Evolutionary conservation across 176 grass and related monocot genomes (phyloP), one percentile per base, ranked within the genome.

Genomic region (Paspalum vaginatum): DNA sequence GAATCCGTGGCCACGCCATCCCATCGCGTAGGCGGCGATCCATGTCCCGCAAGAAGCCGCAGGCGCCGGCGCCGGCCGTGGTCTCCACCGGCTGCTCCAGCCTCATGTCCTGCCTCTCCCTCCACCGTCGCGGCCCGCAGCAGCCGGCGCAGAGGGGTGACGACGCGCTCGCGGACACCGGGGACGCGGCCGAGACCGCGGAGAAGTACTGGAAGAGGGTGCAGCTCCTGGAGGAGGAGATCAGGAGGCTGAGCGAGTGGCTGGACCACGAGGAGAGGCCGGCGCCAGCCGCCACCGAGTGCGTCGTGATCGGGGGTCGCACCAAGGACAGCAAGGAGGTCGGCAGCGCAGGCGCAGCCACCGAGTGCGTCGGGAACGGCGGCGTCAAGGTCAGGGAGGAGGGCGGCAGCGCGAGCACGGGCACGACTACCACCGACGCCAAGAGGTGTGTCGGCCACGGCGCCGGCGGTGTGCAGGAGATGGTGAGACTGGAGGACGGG

Each of bases 141-240:
- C 74, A 69, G 55, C 22, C 71, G 67, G 25, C 17, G 55, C 7
- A 43, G 11, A 74, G n/a, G 9, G 9, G 14, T 51, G 21, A 9
- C 47, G n/a, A 6, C 10, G 25, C 43, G 14, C 13, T 6, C 37
- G 39, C 39, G 20, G 6, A 47, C 48, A 27, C 32, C 45, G 39
- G 39, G 25, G 70, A 43, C 32, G 60, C 72, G 45, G 66, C 20
- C 22, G 68, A 46, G n/a, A 39, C n/a, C 13, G 45, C 64, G 22
- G 75, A 82, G 24, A 37, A 47, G 48, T 76, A 13, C 80, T 61
- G 56, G 74, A 79, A 83, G 47, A 75, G 80, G 69, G 46, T 88
- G 51, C 82, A 65, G 56, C 8, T 79, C 14, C 74, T 94, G 41
- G 87, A 91, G 77, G 58, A 91, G 54, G 83, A 89, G 65, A 70